Base-by-base conservation (phyloP, 768 basidiomycete species). In the Phlegmacium glaucopus region DNA sequence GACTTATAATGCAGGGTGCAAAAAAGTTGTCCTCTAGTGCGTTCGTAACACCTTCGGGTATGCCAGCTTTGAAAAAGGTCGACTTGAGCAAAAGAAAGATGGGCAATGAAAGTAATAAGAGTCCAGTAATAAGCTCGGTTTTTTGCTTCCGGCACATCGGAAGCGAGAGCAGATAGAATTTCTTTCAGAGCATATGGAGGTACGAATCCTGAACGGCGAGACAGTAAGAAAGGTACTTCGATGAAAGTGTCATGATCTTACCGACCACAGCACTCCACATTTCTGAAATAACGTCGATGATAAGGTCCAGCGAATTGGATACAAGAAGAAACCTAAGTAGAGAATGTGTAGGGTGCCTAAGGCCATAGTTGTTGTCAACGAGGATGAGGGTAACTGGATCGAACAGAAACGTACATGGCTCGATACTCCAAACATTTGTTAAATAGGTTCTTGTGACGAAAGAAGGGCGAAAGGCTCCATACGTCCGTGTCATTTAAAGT, bases 1-100 rank as follows among this genome's bases (percentile, higher is more conserved):
- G 83, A 76, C 60, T 87, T 87, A 57, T 82, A 82, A 60, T 87
- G 85, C 22, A 87, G 60, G 13, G 76, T 72, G 54, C 85, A 86
- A 54, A 87, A 86, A 1, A 87, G 67, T 56, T 85, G 83, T 4
- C 85, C 85, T 6, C 85, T 72, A 25, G 84, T 85, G 9, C 85
- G 72, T 57, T 87, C 85, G 56, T 87, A 87, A 56, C 81, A 83
- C 38, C 85, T 65, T 37, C 85, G 72, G 1, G 78, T 80, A 56
- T 83, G 78, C 83, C 83, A 87, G n/a, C 68, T 62, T 56, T 80
- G 74, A 57, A 80, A 76, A 29, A 85, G 60, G 57, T 85, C 83
- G 13, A 77, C 70, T 53, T 85, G 82, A 0, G 83, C 85, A 58
- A 85, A 84, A 0, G 83, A 84, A 2, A 86, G 67, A 58, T 86